Evolutionary conservation across 2,329 filamentous ascomycete genomes (phyloP).

Genomic region (Calonectria honghensis): DNA sequence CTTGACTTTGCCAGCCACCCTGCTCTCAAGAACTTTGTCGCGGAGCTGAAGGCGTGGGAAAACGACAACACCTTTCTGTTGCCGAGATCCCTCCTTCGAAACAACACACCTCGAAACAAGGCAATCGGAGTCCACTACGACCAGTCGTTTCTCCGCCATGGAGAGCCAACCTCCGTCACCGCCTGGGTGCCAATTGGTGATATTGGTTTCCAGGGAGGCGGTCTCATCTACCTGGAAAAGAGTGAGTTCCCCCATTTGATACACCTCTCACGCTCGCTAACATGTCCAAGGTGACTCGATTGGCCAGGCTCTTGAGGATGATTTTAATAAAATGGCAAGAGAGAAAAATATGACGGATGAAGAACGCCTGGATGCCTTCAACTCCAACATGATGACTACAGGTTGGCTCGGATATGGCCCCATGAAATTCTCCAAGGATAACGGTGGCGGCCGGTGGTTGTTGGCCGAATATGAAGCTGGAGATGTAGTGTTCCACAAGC

Average conservation of each 20-base stretch:
- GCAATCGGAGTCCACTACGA: slow-evolving; percentile 78
- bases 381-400: slow-evolving; percentile 75
- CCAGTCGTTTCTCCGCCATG: slow-evolving; percentile 74
- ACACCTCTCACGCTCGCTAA: neutral
- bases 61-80: slow-evolving; percentile 36
- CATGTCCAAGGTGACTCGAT: slow-evolving; percentile 29
- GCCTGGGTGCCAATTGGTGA: slow-evolving; percentile 76
- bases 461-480: slow-evolving; percentile 63
- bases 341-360: slow-evolving; percentile 68
- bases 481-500: slow-evolving; percentile 63
- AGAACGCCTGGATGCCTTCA: slow-evolving; percentile 71
- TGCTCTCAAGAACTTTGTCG: slow-evolving; percentile 29
- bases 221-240: slow-evolving; percentile 42
- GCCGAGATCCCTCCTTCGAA: slow-evolving; percentile 65
- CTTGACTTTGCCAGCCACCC: slow-evolving; percentile 36
- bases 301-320: slow-evolving; percentile 34
- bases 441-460: slow-evolving; percentile 58
- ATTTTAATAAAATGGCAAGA: slow-evolving; percentile 57
- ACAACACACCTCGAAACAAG: slow-evolving; percentile 74
- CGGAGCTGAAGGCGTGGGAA: slow-evolving; percentile 37
- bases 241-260: slow-evolving; percentile 7
- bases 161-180: slow-evolving; percentile 72
- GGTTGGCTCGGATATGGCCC: slow-evolving; percentile 72
- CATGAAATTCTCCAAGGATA: slow-evolving; percentile 57
- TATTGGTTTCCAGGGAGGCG: slow-evolving; percentile 38